Conservation (phyloP, 2,329 filamentous ascomycete species). For the Beauveria medogensis region DNA sequence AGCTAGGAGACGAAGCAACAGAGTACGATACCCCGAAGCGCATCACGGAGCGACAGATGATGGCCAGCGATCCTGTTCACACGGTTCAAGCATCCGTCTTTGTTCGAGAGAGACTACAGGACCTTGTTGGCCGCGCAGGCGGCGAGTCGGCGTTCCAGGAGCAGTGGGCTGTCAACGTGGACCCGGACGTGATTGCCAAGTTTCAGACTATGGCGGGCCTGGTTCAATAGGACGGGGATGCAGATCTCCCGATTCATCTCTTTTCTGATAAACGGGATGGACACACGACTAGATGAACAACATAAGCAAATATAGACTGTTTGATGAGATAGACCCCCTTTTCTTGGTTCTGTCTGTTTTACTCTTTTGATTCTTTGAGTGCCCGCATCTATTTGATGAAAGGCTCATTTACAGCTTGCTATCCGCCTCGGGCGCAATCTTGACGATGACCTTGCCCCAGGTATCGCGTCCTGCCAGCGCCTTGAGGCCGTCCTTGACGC, state of each 20-base stretch:
- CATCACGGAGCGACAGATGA: constrained; percentile 43
- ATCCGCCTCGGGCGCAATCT: constrained; percentile 60
- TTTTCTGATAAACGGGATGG: neutral
- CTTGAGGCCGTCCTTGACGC: constrained; percentile 65
- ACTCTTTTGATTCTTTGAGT: neutral
- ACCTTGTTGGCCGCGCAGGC: constrained; percentile 50
- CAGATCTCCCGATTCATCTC: constrained; percentile 8
- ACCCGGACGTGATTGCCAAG: constrained; percentile 59
- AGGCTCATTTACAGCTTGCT: constrained; percentile 40
- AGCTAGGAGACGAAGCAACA: constrained; percentile 26
- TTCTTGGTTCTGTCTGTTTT: neutral
- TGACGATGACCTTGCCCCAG: constrained; percentile 94
- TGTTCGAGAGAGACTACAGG: constrained; percentile 52
- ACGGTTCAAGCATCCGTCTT: constrained; percentile 56
- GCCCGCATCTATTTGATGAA: neutral
- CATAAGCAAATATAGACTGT: neutral
- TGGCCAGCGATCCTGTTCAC: constrained; percentile 58
- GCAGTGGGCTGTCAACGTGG: constrained; percentile 66
- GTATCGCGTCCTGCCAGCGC: constrained; percentile 74
- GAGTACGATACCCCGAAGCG: constrained; percentile 52
- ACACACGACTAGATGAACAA: constrained; percentile 1
- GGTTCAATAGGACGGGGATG: constrained; percentile 13
- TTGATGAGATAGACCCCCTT: neutral
- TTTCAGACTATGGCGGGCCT: constrained; percentile 37
- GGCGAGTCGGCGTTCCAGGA: constrained; percentile 59